Percentiles rank a stretch among this genome's conserved stretches.
These are phyloP conservation scores for Silene coronaria DNA, from an alignment of 179 eudicot species.

Conservation along the genomic window DNA sequence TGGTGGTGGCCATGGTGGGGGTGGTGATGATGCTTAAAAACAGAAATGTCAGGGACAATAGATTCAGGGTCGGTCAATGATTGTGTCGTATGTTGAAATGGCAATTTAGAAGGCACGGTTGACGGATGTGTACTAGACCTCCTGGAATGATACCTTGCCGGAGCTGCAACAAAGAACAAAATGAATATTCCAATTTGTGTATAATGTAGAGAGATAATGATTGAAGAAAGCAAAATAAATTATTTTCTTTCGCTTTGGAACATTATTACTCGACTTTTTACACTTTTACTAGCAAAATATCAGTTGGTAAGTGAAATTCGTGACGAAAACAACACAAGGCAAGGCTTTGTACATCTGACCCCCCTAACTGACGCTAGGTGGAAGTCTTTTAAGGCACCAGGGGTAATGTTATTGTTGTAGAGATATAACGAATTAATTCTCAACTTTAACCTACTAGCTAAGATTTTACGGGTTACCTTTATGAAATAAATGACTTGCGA, in stretches of 20 bases:
- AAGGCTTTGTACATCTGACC: no score
- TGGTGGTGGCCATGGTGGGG: slow-evolving; percentile 11
- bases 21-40: slow-evolving; percentile 33
- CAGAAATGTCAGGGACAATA: slow-evolving; percentile 25
- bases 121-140: slow-evolving; percentile 21
- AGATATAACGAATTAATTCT: not conserved
- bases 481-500: slow-evolving; percentile 10
- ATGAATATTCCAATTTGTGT: not conserved
- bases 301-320: no score
- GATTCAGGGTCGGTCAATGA: slow-evolving; percentile 28
- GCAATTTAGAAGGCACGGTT: slow-evolving; percentile 27
- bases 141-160: slow-evolving; percentile 12
- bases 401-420: no score
- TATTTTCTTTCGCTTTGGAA: no score
- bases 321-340: no score
- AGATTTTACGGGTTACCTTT: no score
- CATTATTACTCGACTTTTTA: not conserved
- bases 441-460: no score
- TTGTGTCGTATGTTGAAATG: slow-evolving; percentile 24
- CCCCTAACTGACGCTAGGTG: no score
- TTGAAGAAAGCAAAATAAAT: no score
- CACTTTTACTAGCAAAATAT: no score
- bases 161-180: slow-evolving; percentile 18
- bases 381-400: no score
- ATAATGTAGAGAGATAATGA: no score